Conservation (phyloP, 2,329 filamentous ascomycete species). For the Ophiostoma angusticollis region DNA sequence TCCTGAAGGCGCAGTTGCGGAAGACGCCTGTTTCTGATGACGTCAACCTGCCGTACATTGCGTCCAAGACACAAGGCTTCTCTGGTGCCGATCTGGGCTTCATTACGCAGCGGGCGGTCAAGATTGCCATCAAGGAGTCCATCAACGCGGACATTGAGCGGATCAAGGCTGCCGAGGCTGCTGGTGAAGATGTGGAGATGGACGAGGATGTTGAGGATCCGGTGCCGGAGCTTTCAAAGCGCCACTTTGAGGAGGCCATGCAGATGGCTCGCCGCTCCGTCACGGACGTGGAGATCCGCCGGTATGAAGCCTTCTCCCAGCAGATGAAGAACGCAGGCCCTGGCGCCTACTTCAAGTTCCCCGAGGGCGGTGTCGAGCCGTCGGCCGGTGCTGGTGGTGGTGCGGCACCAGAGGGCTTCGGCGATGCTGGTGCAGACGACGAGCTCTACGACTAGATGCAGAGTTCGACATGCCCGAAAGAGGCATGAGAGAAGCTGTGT, state of each 20-base stretch:
- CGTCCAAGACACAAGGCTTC: conserved; percentile 95
- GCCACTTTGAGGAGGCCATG: conserved; percentile 99
- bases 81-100: conserved; percentile 99
- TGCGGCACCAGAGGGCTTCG: conserved; percentile 42
- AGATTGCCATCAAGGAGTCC: conserved; percentile 97
- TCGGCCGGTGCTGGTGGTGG: conserved; percentile 40
- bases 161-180: conserved; percentile 75
- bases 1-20: conserved; percentile 90
- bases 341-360: conserved; percentile 98
- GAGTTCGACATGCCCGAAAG: conserved; percentile 35
- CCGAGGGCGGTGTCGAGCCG: conserved; percentile 55
- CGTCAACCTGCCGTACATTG: conserved; percentile 83
- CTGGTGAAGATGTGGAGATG: conserved; percentile 70
- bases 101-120: conserved; percentile 96
- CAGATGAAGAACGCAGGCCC: conserved; percentile 98
- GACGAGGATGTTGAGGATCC: conserved; percentile 80
- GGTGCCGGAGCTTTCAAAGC: conserved; percentile 88
- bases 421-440: conserved; percentile 84
- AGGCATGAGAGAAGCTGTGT: too few relatives aligned
- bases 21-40: conserved; percentile 89
- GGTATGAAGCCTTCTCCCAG: conserved; percentile 96
- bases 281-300: conserved; percentile 90
- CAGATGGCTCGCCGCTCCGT: conserved; percentile 85
- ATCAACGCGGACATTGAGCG: conserved; percentile 83
- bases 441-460: conserved; percentile 79